Conservation (phyloP, 306 rosid species). For the Mimosa bimucronata region DNA sequence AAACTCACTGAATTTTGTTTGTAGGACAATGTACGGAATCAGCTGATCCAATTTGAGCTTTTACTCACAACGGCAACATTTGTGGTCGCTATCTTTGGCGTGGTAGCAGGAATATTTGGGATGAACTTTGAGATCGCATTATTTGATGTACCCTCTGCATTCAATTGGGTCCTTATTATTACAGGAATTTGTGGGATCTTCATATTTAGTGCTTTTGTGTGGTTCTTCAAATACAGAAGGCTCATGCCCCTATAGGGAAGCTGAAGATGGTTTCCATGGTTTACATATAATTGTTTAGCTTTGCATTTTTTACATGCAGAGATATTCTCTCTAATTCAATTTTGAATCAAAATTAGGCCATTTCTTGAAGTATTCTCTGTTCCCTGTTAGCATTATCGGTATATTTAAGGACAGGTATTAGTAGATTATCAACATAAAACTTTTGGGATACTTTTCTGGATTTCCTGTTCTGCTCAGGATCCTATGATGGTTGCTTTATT, state of each 20-base stretch:
- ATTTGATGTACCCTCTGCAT: conserved; percentile 67
- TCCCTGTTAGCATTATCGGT: conserved; percentile 24
- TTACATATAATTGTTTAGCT: conserved; percentile 1
- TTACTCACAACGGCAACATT: conserved; percentile 95
- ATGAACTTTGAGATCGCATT: conserved; percentile 83
- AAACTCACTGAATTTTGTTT: conserved; percentile 10
- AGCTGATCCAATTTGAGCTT: conserved; percentile 96
- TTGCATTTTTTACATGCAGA: conserved; percentile 25
- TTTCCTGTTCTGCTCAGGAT: not conserved
- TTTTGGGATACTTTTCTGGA: not conserved
- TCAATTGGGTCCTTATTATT: conserved; percentile 82
- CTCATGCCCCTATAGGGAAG: conserved; percentile 85
- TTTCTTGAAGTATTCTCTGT: conserved; percentile 9
- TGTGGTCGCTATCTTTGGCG: conserved; percentile 96
- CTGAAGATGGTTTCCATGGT: conserved; percentile 23
- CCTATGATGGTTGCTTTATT: not conserved
- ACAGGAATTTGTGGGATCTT: conserved; percentile 75
- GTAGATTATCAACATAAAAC: conserved; percentile 30
- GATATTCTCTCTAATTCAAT: conserved; percentile 50
- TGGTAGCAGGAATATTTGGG: conserved; percentile 95
- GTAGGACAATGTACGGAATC: conserved; percentile 98
- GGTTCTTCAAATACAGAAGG: conserved; percentile 97
- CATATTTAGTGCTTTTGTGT: conserved; percentile 83
- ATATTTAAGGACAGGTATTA: not conserved
- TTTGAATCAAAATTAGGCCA: conserved; percentile 36